Evolutionary conservation across 495 filamentous ascomycete species (phyloP).

Genomic region (Rusavskia elegans): DNA sequence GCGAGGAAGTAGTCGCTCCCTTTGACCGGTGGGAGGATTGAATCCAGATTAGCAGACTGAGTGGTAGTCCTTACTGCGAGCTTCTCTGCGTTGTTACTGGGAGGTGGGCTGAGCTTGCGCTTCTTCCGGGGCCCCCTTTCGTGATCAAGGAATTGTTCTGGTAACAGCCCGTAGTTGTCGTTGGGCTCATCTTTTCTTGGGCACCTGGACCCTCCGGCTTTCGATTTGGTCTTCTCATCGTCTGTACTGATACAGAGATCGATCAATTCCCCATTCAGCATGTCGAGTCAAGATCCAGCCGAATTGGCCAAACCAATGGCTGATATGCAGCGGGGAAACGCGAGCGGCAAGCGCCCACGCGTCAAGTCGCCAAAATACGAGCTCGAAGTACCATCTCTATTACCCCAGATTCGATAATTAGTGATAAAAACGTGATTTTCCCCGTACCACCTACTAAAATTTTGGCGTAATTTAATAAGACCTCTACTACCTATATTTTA

Average conservation of each 20-base stretch:
- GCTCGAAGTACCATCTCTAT: no score
- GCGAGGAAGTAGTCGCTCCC: not conserved
- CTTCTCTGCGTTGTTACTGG: not conserved
- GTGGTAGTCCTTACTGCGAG: not conserved
- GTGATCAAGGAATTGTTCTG: not conserved
- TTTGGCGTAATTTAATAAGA: no score
- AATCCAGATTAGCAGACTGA: not conserved
- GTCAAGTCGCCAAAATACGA: no score
- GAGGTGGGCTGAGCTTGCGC: not conserved
- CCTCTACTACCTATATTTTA: no score
- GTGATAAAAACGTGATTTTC: no score
- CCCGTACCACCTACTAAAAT: no score
- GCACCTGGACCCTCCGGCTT: slow-evolving; percentile 15
- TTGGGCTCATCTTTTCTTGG: slow-evolving; percentile 5
- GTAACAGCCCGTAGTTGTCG: not conserved
- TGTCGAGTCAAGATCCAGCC: not conserved
- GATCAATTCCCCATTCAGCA: slow-evolving; percentile 9
- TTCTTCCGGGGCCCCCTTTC: not conserved
- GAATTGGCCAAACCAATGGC: not conserved
- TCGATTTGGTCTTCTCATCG: slow-evolving; percentile 5
- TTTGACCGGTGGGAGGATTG: not conserved
- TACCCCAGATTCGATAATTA: no score
- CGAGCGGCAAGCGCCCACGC: no score
- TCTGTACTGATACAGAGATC: slow-evolving; percentile 12
- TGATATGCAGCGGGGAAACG: no score